Conservation (phyloP, 2,329 filamentous ascomycete species). For the Aspergillus brasiliensis region DNA sequence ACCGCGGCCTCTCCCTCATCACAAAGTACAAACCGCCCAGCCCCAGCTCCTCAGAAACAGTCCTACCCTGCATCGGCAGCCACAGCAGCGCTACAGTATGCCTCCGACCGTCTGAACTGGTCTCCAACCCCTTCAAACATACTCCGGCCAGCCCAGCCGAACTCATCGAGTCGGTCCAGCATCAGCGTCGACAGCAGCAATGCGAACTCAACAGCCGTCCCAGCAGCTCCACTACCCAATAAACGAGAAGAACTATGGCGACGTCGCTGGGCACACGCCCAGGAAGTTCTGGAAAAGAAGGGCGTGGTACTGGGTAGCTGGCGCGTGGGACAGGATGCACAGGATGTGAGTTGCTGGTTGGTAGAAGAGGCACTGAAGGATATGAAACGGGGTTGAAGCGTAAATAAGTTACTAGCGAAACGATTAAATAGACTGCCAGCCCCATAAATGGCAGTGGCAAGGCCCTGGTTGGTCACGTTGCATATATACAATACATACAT, state of each 20-base stretch:
- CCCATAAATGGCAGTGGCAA: too few relatives aligned
- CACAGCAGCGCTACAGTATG: conserved; percentile 32
- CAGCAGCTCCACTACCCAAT: conserved; percentile 40
- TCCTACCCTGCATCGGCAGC: conserved; percentile 27
- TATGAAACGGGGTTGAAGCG: not conserved
- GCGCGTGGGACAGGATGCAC: conserved; percentile 49
- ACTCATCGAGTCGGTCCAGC: conserved; percentile 21
- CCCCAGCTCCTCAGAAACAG: conserved; percentile 17
- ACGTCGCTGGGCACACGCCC: conserved; percentile 50
- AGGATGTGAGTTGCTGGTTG: conserved; percentile 47
- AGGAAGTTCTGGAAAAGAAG: conserved; percentile 43
- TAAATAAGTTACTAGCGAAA: too few relatives aligned
- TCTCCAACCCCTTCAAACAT: conserved; percentile 22
- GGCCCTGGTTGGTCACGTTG: too few relatives aligned
- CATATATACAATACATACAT: too few relatives aligned
- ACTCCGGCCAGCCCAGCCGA: conserved; percentile 27
- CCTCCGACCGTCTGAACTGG: conserved; percentile 31
- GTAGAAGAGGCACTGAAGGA: conserved; percentile 44
- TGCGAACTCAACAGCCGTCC: conserved; percentile 14
- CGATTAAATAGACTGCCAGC: too few relatives aligned
- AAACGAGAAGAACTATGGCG: conserved; percentile 54
- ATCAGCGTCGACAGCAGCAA: conserved; percentile 16
- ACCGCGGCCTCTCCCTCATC: conserved; percentile 14
- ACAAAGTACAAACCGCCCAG: conserved; percentile 17
- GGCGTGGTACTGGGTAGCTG: conserved; percentile 50